These are phyloP conservation scores for Beauveria brongniartii DNA, from an alignment of 2,329 filamentous ascomycete species.

Conservation along the genomic window DNA sequence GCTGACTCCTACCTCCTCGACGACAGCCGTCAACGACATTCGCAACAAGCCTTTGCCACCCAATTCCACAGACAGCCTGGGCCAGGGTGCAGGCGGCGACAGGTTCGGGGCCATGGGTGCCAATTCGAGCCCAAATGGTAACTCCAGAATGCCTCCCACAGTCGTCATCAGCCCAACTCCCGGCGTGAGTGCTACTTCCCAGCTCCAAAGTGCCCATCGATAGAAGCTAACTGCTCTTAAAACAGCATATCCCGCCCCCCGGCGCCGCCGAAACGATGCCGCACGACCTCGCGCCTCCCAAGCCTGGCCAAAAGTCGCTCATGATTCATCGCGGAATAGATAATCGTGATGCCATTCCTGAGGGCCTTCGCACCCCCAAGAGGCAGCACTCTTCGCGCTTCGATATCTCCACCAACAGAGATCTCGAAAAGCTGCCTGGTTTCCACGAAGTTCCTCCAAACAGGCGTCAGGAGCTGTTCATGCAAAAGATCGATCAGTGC, in stretches of 20 bases:
- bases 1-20: constrained; percentile 79
- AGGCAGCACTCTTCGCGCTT: constrained; percentile 96
- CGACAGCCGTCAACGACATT: constrained; percentile 75
- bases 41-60: constrained; percentile 72
- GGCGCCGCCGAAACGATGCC: constrained; percentile 97
- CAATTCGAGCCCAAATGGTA: constrained; percentile 30
- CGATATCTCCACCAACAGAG: constrained; percentile 92
- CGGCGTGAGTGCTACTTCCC: constrained; percentile 52
- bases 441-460: constrained; percentile 97
- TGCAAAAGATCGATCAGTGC: constrained; percentile 99
- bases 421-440: constrained; percentile 92
- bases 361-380: constrained; percentile 90
- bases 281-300: constrained; percentile 88
- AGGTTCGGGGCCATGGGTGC: constrained; percentile 32
- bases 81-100: constrained; percentile 28
- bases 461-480: constrained; percentile 90
- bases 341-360: constrained; percentile 84
- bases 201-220: neutral
- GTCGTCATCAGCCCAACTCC: constrained; percentile 93
- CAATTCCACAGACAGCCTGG: constrained; percentile 36
- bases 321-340: constrained; percentile 79
- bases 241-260: constrained; percentile 80
- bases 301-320: constrained; percentile 80
- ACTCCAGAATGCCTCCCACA: constrained; percentile 59
- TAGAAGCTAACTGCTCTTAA: neutral